phyloP scores from a whole-genome alignment of 2,329 filamentous ascomycete genomes.

The Colletotrichum lentis region DNA sequence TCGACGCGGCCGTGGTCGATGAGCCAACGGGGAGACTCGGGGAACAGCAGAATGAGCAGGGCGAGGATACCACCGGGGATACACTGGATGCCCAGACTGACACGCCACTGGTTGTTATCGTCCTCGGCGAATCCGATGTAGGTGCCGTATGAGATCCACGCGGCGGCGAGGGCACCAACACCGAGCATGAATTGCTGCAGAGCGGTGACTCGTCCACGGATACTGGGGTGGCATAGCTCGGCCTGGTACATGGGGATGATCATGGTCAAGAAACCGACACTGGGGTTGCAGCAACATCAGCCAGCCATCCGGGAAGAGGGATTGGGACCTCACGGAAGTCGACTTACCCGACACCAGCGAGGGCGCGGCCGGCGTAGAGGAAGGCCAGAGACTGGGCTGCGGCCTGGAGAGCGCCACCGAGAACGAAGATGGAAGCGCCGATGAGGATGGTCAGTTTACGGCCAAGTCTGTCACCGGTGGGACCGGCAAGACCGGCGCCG shows the following conservation, averaged over 20 bases:
- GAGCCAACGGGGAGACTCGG: slow-evolving; percentile 77
- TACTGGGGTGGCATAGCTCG: slow-evolving; percentile 79
- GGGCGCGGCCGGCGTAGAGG: slow-evolving; percentile 73
- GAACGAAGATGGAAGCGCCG: slow-evolving; percentile 74
- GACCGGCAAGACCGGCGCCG: slow-evolving; percentile 71
- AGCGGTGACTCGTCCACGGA: slow-evolving; percentile 77
- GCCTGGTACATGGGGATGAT: slow-evolving; percentile 74
- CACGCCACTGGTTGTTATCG: slow-evolving; percentile 48
- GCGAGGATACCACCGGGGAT: slow-evolving; percentile 72
- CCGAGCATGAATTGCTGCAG: slow-evolving; percentile 87
- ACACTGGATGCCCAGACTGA: slow-evolving; percentile 72
- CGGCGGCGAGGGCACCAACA: slow-evolving; percentile 74
- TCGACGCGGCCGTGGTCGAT: slow-evolving; percentile 75
- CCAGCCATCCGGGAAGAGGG: not conserved
- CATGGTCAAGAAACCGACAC: slow-evolving; percentile 55
- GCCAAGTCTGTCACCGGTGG: slow-evolving; percentile 69
- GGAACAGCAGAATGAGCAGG: slow-evolving; percentile 72
- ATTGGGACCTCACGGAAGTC: not conserved
- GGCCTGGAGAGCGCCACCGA: slow-evolving; percentile 78
- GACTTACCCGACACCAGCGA: slow-evolving; percentile 67
- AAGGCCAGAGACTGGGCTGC: slow-evolving; percentile 66
- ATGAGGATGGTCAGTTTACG: slow-evolving; percentile 76
- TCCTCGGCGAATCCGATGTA: slow-evolving; percentile 44
- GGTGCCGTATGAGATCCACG: slow-evolving; percentile 74
- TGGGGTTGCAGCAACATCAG: slow-evolving; percentile 41